Conservation (phyloP, 129 eudicot species). For the Flaveria brownii region DNA sequence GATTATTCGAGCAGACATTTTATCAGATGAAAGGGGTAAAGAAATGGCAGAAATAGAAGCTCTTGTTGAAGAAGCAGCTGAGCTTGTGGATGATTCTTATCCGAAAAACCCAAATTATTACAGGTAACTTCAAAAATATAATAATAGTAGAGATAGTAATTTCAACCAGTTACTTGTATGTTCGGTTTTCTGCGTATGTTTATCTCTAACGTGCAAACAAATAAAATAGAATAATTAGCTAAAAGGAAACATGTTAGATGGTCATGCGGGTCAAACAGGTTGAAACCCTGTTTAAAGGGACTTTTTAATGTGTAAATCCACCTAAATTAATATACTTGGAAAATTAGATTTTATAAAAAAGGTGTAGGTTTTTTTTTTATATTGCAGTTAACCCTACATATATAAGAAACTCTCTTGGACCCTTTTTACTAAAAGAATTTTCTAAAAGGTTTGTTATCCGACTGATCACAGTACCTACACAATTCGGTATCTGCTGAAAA, state of each 20-base stretch:
- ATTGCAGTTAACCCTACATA: background rate
- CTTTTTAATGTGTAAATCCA: background rate
- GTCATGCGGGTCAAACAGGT: background rate
- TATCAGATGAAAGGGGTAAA: slow-evolving; percentile 56
- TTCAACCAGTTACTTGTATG: background rate
- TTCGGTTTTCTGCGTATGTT: background rate
- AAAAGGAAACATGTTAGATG: background rate
- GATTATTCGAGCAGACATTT: slow-evolving; percentile 65
- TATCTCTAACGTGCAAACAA: background rate
- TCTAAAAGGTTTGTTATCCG: background rate
- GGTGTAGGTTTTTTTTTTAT: background rate
- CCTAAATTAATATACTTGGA: background rate
- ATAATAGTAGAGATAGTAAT: background rate
- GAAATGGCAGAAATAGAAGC: slow-evolving; percentile 93
- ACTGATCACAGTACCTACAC: slow-evolving; percentile 66
- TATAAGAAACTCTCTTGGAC: background rate
- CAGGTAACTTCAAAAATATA: slow-evolving; percentile 47
- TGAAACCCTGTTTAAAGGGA: background rate
- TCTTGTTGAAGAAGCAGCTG: slow-evolving; percentile 95
- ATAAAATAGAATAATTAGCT: background rate
- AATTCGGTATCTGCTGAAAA: slow-evolving; percentile 69
- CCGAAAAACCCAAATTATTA: slow-evolving; percentile 85
- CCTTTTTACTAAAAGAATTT: background rate
- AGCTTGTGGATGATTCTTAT: slow-evolving; percentile 75
- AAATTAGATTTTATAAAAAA: background rate